These are phyloP conservation scores for Zygotorulaspora danielsina DNA, from an alignment of 805 yeast genomes.

Conservation along the genomic window DNA sequence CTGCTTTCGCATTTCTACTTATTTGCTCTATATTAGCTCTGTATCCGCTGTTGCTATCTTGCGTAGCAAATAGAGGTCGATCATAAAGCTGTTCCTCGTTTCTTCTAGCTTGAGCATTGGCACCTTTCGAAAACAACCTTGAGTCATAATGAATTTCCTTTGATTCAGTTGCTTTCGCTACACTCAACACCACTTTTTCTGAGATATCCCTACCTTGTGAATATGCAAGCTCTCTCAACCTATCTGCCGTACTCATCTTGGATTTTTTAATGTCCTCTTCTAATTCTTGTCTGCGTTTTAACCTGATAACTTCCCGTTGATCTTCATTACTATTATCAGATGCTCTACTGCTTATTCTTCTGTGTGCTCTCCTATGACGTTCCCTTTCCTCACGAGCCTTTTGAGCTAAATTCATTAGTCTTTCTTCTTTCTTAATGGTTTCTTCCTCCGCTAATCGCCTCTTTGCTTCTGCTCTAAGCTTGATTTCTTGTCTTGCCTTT, in stretches of 20 bases:
- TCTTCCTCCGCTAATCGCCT: constrained; percentile 49
- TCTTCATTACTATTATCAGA: constrained; percentile 6
- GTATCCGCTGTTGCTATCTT: constrained; percentile 48
- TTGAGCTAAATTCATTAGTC: constrained; percentile 46
- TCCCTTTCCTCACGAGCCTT: constrained; percentile 42
- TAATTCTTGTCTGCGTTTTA: constrained; percentile 44
- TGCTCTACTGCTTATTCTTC: constrained; percentile 8
- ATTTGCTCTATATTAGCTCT: constrained; percentile 36
- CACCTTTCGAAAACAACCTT: constrained; percentile 48
- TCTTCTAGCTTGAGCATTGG: constrained; percentile 33
- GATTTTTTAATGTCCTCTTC: constrained; percentile 44
- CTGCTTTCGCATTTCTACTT: constrained; percentile 18
- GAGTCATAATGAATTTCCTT: constrained; percentile 53
- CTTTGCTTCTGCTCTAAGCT: constrained; percentile 46
- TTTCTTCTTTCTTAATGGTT: constrained; percentile 47
- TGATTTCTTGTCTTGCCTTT: constrained; percentile 54
- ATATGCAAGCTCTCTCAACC: constrained; percentile 41
- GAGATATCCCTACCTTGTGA: constrained; percentile 50
- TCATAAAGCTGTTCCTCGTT: constrained; percentile 53
- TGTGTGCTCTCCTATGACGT: constrained; percentile 5
- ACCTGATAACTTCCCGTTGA: constrained; percentile 31
- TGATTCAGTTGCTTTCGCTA: constrained; percentile 39
- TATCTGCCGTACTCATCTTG: constrained; percentile 43
- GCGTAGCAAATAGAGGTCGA: constrained; percentile 53
- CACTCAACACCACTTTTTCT: constrained; percentile 51